Conservation (phyloP, 106 monocot species). For the Dactylorhiza incarnata region DNA sequence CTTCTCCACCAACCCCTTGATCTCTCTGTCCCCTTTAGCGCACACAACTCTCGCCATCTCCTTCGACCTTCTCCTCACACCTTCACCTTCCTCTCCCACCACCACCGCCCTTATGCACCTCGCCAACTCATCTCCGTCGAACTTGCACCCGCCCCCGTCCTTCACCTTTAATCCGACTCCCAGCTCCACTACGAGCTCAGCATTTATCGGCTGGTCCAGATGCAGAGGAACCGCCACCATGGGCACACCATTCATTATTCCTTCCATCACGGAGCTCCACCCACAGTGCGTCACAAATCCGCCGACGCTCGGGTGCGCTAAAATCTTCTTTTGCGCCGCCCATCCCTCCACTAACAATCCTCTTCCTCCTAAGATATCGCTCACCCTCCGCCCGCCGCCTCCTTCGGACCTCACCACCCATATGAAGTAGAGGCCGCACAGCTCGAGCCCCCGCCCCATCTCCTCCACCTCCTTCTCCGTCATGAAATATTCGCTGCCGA, state of each 20-base stretch:
- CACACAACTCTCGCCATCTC: slow-evolving; percentile 27
- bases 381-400: slow-evolving; percentile 11
- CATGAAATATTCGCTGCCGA: slow-evolving; percentile 81
- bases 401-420: slow-evolving; percentile 45
- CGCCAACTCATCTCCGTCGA: slow-evolving; percentile 30
- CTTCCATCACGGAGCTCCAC: slow-evolving; percentile 56
- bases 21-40: slow-evolving; percentile 14
- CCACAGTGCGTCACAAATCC: slow-evolving; percentile 56
- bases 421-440: slow-evolving; percentile 34
- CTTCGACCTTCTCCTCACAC: slow-evolving; percentile 23
- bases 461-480: slow-evolving; percentile 35
- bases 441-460: slow-evolving; percentile 48
- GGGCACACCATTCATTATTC: slow-evolving; percentile 29
- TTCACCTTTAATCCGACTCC: slow-evolving; percentile 31
- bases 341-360: slow-evolving; percentile 51
- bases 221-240: slow-evolving; percentile 51
- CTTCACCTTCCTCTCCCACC: slow-evolving; percentile 13
- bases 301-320: slow-evolving; percentile 34
- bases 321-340: slow-evolving; percentile 55
- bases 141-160: slow-evolving; percentile 10
- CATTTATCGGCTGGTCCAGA: slow-evolving; percentile 53
- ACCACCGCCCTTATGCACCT: slow-evolving; percentile 14
- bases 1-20: neutral
- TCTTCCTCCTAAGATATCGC: neutral
- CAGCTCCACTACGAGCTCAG: slow-evolving; percentile 32